Evolutionary conservation across 2,329 filamentous ascomycete genomes (phyloP), one percentile per base, ranked within the genome.

Genomic region (Calonectria crousiana): DNA sequence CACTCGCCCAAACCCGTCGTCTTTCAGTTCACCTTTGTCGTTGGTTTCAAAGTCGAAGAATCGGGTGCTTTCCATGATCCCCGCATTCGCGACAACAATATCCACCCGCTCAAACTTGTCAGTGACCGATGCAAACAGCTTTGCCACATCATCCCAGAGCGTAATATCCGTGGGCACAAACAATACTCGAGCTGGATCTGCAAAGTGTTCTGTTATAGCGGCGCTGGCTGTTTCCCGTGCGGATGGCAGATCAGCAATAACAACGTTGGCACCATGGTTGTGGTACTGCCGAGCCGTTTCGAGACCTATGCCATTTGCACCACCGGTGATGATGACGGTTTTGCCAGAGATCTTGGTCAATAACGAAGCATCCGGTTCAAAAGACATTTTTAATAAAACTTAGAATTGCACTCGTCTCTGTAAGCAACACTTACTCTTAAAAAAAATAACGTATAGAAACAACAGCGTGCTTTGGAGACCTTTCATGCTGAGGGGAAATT

Each of bases 311-410:
- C 74, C 75, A 28, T 56, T 51, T 10, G 69, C 71, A 23, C 67
- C 75, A 26, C 76, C 76, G 2, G 73, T 78, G 18, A 77, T 32
- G 8, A 75, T 58, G 18, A 68, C 75, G 3, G 76, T 77, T 60
- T 78, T 76, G 26, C 65, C 66, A 34, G 36, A 3, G 11, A 69
- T 30, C 16, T 32, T 41, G 11, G 47, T 23, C 5, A 65, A 38
- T 6, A 71, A 38, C 18, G 69, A 71, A 8, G 36, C n/a, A 18
- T 71, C 51, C 34, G 38, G 51, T 0, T 30, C 30, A 18, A 71
- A 58, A 9, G 62, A 66, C 69, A 71, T 71, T n/a, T 26, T 41
- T 34, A 28, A 62, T 9, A 26, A 13, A 26, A 9, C 14, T 41
- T 4, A 5, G 8, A 8, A 11, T 28, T 28, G 4, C 6, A 9